These are phyloP conservation scores for Tulasnella sp. DNA, from an alignment of 768 basidiomycete species.

Conservation along the genomic window DNA sequence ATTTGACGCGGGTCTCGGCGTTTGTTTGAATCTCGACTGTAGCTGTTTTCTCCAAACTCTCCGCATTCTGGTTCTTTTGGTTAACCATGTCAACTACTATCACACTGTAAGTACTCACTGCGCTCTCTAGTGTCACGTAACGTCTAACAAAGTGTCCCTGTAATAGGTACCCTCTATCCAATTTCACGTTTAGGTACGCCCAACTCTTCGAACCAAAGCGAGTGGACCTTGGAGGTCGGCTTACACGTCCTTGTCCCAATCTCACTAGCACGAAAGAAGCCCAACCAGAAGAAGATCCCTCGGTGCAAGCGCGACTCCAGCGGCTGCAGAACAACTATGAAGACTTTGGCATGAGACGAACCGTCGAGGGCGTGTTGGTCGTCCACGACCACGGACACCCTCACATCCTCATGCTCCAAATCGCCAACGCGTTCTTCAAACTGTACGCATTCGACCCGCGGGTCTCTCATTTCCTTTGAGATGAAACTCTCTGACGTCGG, in stretches of 20 bases:
- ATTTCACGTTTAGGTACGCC: constrained; percentile 81
- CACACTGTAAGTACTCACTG: constrained; percentile 25
- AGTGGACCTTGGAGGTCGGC: not conserved
- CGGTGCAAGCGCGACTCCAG: constrained; percentile 87
- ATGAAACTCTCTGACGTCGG: not conserved
- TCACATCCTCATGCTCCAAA: constrained; percentile 95
- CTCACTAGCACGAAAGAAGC: constrained; percentile 94
- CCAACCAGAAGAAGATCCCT: constrained; percentile 95
- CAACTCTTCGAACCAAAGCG: not conserved
- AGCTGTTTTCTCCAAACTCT: not conserved
- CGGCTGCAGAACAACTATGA: constrained; percentile 95
- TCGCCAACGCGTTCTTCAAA: constrained; percentile 98
- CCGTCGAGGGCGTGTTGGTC: constrained; percentile 81
- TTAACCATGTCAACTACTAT: constrained; percentile 28
- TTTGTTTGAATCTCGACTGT: not conserved
- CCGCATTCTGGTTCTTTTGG: not conserved
- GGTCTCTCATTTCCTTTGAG: not conserved
- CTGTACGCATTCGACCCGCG: constrained; percentile 52
- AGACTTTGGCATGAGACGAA: constrained; percentile 92
- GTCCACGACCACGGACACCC: constrained; percentile 97
- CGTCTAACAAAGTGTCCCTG: not conserved
- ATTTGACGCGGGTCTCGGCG: not conserved
- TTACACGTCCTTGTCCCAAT: not conserved
- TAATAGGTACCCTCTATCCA: constrained; percentile 70
- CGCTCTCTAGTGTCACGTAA: no score